Percentiles rank a stretch among this genome's conserved stretches.
These are phyloP conservation scores for Sedum album DNA, from an alignment of 164 flowering plant species.

Conservation along the genomic window DNA sequence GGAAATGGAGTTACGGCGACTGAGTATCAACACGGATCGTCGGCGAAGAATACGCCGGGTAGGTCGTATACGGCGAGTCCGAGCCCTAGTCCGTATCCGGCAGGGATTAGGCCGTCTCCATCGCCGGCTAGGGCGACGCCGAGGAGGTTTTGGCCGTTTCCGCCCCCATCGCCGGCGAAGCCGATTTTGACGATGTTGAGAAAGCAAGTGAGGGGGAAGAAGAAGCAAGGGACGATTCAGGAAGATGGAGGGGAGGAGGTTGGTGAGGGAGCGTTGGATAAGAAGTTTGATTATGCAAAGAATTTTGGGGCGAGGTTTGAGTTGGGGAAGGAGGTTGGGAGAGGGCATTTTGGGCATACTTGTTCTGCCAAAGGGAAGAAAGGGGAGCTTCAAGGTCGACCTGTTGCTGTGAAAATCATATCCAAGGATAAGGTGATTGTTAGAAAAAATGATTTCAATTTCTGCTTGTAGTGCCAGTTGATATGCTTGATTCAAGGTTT, in stretches of 20 bases:
- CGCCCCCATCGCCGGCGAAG: conserved; percentile 98
- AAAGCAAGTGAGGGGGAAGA: conserved; percentile 41
- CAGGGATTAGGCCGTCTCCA: conserved; percentile 57
- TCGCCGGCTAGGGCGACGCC: conserved; percentile 45
- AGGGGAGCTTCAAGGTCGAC: conserved; percentile 74
- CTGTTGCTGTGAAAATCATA: conserved; percentile 86
- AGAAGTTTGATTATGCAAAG: conserved; percentile 81
- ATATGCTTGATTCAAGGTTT: background rate
- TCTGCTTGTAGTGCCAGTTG: background rate
- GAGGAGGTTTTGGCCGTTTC: conserved; percentile 76
- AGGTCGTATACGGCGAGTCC: conserved; percentile 23
- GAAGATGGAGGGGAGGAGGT: conserved; percentile 57
- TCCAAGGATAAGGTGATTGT: conserved; percentile 77
- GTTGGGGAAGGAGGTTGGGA: conserved; percentile 84
- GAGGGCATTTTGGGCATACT: conserved; percentile 99
- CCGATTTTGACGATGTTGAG: conserved; percentile 75
- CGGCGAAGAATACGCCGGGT: conserved; percentile 1
- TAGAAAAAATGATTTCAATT: background rate
- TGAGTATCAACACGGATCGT: background rate
- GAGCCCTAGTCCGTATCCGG: conserved; percentile 34
- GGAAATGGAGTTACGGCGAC: background rate
- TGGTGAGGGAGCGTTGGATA: conserved; percentile 37
- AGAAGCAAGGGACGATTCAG: conserved; percentile 78
- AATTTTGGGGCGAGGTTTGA: conserved; percentile 88
- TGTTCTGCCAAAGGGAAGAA: conserved; percentile 73